Percentiles rank a stretch among this genome's conserved stretches.
These are phyloP conservation scores for Rhizopus delemar DNA, from an alignment of 371 early-diverging fungal genomes.

Conservation along the genomic window DNA sequence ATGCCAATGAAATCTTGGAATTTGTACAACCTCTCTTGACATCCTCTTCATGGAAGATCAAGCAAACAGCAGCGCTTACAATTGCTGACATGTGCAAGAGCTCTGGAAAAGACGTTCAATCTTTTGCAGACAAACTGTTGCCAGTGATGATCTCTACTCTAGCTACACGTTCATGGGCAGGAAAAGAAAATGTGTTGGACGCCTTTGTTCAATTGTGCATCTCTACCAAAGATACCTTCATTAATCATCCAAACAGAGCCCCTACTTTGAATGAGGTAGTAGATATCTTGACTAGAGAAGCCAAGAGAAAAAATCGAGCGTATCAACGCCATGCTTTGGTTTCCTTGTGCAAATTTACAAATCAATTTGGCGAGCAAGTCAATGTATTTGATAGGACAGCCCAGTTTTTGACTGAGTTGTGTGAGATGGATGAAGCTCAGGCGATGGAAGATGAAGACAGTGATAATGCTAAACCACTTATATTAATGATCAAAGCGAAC, in stretches of 20 bases:
- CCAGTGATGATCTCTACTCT: constrained; percentile 68
- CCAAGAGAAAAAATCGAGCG: constrained; percentile 68
- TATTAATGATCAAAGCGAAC: constrained; percentile 68
- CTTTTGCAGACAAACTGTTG: constrained; percentile 55
- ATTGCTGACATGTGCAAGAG: constrained; percentile 65
- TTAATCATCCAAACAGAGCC: constrained; percentile 29
- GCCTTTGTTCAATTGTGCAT: constrained; percentile 66
- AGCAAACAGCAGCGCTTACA: constrained; percentile 75
- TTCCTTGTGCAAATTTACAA: constrained; percentile 62
- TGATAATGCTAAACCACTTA: constrained; percentile 66
- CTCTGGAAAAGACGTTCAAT: constrained; percentile 32
- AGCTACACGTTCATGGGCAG: constrained; percentile 83
- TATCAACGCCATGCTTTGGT: constrained; percentile 74
- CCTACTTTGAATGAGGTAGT: constrained; percentile 48
- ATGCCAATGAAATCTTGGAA: constrained; percentile 62
- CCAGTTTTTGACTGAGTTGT: constrained; percentile 58
- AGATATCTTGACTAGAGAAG: constrained; percentile 68
- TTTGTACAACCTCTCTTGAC: constrained; percentile 58
- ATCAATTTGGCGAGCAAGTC: constrained; percentile 51
- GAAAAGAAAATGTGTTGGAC: constrained; percentile 82
- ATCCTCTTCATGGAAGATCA: constrained; percentile 77
- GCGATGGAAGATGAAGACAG: constrained; percentile 67
- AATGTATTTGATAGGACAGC: constrained; percentile 60
- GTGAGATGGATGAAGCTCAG: constrained; percentile 52
- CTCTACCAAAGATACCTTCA: constrained; percentile 53